A percentile compares a stretch with the other conserved stretches of the same genome.
phyloP scores from a whole-genome alignment of 768 basidiomycete species.

The Pholiota conissans region DNA sequence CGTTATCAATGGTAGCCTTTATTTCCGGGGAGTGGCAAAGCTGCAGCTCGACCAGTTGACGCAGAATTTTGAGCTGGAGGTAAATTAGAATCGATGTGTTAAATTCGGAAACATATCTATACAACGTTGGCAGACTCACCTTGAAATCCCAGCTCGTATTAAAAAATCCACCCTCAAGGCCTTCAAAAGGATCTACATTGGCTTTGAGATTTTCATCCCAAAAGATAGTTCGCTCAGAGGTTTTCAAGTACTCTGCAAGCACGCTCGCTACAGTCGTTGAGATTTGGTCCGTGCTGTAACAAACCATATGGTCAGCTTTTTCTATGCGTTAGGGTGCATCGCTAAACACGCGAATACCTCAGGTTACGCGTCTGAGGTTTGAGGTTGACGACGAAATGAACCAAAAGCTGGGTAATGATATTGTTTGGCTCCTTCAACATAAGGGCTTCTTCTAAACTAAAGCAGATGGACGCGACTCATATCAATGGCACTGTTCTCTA shows the following conservation, averaged over 20 bases:
- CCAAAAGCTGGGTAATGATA: constrained; percentile 71
- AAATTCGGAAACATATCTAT: constrained; percentile 19
- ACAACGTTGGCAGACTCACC: constrained; percentile 44
- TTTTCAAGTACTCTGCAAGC: constrained; percentile 71
- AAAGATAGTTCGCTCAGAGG: constrained; percentile 72
- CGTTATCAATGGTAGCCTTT: constrained; percentile 75
- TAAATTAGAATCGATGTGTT: constrained; percentile 3
- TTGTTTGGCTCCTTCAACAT: constrained; percentile 70
- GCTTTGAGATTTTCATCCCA: constrained; percentile 70
- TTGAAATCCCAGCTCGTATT: constrained; percentile 81
- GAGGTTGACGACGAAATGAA: constrained; percentile 78
- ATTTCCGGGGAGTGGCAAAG: constrained; percentile 67
- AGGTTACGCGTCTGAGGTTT: constrained; percentile 89
- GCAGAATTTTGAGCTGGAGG: constrained; percentile 74
- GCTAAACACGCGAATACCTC: constrained; percentile 57
- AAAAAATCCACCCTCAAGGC: constrained; percentile 73
- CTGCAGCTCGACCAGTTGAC: constrained; percentile 85
- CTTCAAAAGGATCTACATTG: constrained; percentile 76
- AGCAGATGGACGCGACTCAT: constrained; percentile 20
- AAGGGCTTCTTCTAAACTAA: constrained; percentile 79
- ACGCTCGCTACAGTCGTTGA: constrained; percentile 71
- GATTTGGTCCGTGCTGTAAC: constrained; percentile 74
- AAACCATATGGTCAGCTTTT: constrained; percentile 30
- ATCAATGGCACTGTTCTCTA: constrained; percentile 1
- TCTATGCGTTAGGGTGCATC: constrained; percentile 21